Conservation (phyloP, 352 stramenopile genomes). For the Thraustochytrium striatum region DNA sequence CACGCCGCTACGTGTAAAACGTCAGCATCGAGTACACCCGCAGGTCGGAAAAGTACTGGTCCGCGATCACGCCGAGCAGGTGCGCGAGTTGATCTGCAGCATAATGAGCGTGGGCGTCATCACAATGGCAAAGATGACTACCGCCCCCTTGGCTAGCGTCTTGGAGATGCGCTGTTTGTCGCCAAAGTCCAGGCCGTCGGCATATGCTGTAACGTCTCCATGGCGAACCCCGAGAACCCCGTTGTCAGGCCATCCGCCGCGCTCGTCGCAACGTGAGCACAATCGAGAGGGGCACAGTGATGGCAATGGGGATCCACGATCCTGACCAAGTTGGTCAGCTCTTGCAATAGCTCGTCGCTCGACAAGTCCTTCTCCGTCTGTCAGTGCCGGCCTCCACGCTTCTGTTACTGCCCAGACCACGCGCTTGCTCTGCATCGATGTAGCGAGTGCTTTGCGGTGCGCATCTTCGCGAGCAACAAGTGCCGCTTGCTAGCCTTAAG, state of each 20-base stretch:
- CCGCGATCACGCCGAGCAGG: slow-evolving; percentile 33
- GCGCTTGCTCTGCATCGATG: too few relatives aligned
- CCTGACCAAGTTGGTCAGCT: neutral
- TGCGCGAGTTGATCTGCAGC: slow-evolving; percentile 46
- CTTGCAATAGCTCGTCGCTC: too few relatives aligned
- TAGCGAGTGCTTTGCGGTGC: too few relatives aligned
- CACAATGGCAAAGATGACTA: slow-evolving; percentile 43
- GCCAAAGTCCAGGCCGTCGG: neutral
- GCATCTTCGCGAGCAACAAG: too few relatives aligned
- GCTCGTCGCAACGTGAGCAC: too few relatives aligned
- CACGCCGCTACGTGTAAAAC: neutral
- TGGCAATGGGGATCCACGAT: neutral
- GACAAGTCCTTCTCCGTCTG: too few relatives aligned
- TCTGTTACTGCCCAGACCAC: too few relatives aligned
- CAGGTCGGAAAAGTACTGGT: slow-evolving; percentile 21
- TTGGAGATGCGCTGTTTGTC: slow-evolving; percentile 15
- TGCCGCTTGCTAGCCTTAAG: too few relatives aligned
- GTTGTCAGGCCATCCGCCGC: too few relatives aligned
- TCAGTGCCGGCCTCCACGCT: too few relatives aligned
- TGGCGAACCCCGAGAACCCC: neutral
- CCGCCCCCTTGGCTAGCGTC: neutral
- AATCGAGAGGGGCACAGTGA: neutral
- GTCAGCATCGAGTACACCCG: slow-evolving; percentile 13
- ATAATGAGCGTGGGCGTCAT: slow-evolving; percentile 40
- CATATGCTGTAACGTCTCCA: neutral